phyloP scores from a whole-genome alignment of 495 filamentous ascomycete genomes.

The Penicillium crystallinum region DNA sequence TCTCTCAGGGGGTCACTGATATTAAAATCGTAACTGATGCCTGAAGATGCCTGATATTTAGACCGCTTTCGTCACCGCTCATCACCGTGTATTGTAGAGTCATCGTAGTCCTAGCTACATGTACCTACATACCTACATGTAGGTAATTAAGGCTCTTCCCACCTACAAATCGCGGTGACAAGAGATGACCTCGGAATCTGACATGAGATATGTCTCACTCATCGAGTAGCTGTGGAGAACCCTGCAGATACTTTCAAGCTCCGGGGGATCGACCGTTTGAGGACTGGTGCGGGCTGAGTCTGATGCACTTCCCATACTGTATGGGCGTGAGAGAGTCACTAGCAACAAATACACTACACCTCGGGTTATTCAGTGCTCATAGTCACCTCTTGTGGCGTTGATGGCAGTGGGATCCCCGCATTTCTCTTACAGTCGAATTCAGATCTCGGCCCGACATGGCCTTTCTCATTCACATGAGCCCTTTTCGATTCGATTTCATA shows the following conservation, averaged over 20 bases:
- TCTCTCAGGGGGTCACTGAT: no score
- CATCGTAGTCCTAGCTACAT: no score
- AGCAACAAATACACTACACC: no score
- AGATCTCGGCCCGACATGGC: not conserved
- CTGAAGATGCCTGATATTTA: no score
- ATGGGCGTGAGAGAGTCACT: no score
- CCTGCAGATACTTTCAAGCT: not conserved
- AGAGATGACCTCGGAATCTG: conserved; percentile 8
- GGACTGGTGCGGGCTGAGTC: conserved; percentile 8
- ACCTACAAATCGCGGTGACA: conserved; percentile 10
- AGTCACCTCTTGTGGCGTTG: no score
- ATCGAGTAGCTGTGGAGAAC: conserved; percentile 14
- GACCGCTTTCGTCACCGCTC: no score
- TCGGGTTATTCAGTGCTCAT: no score
- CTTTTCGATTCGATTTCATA: not conserved
- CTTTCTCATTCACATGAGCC: not conserved
- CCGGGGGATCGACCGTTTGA: conserved; percentile 11
- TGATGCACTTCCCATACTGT: not conserved
- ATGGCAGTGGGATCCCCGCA: not conserved
- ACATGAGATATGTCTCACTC: not conserved
- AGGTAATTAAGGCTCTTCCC: no score
- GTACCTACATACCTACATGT: no score
- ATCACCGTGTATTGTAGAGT: no score
- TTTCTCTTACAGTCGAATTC: not conserved
- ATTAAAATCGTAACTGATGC: no score